These are phyloP conservation scores for Tripterygium wilfordii DNA, from an alignment of 177 flowering plant genomes.

Conservation along the genomic window DNA sequence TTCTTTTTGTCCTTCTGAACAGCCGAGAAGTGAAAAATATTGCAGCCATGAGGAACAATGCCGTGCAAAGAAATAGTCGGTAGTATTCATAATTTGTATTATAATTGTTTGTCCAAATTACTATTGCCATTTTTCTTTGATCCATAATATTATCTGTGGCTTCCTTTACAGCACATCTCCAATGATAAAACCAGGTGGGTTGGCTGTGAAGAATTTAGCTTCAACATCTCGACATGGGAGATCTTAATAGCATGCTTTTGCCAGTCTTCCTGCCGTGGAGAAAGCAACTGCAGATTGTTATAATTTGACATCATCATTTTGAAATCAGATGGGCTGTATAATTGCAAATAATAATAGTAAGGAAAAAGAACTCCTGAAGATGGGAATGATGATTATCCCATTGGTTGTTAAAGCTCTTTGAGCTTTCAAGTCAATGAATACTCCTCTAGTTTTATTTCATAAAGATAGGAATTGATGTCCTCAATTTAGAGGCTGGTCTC, in stretches of 20 bases:
- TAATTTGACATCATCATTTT: no score
- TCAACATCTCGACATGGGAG: slow-evolving; percentile 27
- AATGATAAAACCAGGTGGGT: slow-evolving; percentile 18
- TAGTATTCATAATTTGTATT: slow-evolving; percentile 6
- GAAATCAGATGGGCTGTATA: no score
- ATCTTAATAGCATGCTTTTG: slow-evolving; percentile 20
- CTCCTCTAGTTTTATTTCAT: no score
- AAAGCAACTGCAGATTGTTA: no score
- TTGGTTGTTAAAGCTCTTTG: no score
- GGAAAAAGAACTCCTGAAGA: no score
- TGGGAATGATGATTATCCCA: no score
- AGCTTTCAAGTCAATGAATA: no score
- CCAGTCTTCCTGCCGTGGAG: no score
- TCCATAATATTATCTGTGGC: background rate
- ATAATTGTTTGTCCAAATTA: background rate
- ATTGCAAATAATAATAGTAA: no score
- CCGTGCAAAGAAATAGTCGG: slow-evolving; percentile 38
- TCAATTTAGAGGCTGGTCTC: no score
- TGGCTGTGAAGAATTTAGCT: slow-evolving; percentile 23
- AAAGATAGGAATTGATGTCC: no score
- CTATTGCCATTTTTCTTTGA: background rate
- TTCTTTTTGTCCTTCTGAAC: slow-evolving; percentile 9
- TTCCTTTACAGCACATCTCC: slow-evolving; percentile 21
- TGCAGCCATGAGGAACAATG: slow-evolving; percentile 56
- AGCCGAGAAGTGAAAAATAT: slow-evolving; percentile 67